A percentile compares a stretch with the other conserved stretches of the same genome.
Conservation (phyloP, 2,329 filamentous ascomycete genomes). For the Penicillium sp. region DNA sequence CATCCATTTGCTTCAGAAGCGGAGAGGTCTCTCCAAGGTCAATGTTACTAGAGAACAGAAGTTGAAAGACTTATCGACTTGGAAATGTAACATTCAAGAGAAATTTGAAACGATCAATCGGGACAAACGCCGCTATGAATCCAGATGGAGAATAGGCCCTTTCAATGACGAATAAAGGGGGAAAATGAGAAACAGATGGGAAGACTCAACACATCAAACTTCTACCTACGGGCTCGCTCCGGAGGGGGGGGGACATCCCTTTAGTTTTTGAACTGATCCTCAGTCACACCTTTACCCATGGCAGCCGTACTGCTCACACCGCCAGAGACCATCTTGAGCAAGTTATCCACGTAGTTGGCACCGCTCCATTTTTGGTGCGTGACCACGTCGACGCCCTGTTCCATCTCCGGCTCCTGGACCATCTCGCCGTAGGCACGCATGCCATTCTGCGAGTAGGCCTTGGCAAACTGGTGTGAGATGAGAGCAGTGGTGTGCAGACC, state of each 20-base stretch:
- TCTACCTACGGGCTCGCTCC: too few relatives aligned
- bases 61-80: background rate
- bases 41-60: background rate
- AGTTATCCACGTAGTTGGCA: slow-evolving; percentile 86
- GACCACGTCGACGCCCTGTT: slow-evolving; percentile 81
- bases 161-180: too few relatives aligned
- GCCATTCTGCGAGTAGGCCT: slow-evolving; percentile 70
- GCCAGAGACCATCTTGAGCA: slow-evolving; percentile 95
- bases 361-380: slow-evolving; percentile 99
- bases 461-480: slow-evolving; percentile 81
- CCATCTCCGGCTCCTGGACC: slow-evolving; percentile 97
- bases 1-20: too few relatives aligned
- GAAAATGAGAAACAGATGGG: too few relatives aligned
- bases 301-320: slow-evolving; percentile 87
- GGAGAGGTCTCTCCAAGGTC: background rate
- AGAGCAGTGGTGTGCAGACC: slow-evolving; percentile 93
- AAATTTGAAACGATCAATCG: background rate
- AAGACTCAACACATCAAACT: too few relatives aligned
- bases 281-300: slow-evolving; percentile 96
- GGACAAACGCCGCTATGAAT: slow-evolving; percentile 11
- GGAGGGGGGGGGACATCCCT: too few relatives aligned
- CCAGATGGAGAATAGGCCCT: background rate
- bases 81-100: background rate
- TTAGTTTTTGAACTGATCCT: slow-evolving; percentile 79
- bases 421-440: slow-evolving; percentile 98